These are phyloP conservation scores for Podaxis sp. DNA, from an alignment of 768 basidiomycete species.

Conservation along the genomic window DNA sequence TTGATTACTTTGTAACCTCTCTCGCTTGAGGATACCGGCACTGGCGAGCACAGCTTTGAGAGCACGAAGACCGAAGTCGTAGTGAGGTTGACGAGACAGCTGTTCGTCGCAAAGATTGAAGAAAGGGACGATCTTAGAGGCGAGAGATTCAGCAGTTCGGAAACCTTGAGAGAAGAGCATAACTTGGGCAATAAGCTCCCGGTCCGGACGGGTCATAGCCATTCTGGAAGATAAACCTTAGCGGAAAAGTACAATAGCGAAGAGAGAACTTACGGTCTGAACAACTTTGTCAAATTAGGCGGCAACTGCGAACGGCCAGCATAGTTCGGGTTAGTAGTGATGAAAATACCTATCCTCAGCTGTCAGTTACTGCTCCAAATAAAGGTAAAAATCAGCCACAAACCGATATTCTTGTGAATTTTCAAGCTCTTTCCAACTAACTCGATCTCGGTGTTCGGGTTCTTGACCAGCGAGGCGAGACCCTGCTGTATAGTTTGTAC, in stretches of 20 bases:
- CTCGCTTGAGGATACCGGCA: slow-evolving; percentile 96
- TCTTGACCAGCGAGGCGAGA: slow-evolving; percentile 75
- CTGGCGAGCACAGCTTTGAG: slow-evolving; percentile 95
- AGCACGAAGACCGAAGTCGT: slow-evolving; percentile 97
- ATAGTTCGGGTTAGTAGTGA: slow-evolving; percentile 98
- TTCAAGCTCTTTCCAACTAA: slow-evolving; percentile 92
- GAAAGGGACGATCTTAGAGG: slow-evolving; percentile 98
- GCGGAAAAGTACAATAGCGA: neutral
- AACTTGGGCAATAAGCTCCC: slow-evolving; percentile 98
- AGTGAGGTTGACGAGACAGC: slow-evolving; percentile 95
- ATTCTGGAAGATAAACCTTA: slow-evolving; percentile 53
- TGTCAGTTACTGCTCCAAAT: slow-evolving; percentile 1
- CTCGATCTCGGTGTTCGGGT: slow-evolving; percentile 90
- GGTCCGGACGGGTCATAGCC: slow-evolving; percentile 98
- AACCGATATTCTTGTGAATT: slow-evolving; percentile 92
- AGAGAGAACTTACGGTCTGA: slow-evolving; percentile 73
- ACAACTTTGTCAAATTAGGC: slow-evolving; percentile 87
- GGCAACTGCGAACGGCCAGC: slow-evolving; percentile 93
- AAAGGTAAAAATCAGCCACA: slow-evolving; percentile 13
- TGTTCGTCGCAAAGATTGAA: slow-evolving; percentile 99
- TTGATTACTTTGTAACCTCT: slow-evolving; percentile 60
- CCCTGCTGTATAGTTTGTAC: slow-evolving; percentile 99
- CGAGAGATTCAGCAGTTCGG: slow-evolving; percentile 95
- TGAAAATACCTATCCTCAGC: slow-evolving; percentile 77
- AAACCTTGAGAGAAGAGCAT: slow-evolving; percentile 99